Base-by-base conservation (phyloP, 2,329 filamentous ascomycete genomes). In the Beauveria medogensis region DNA sequence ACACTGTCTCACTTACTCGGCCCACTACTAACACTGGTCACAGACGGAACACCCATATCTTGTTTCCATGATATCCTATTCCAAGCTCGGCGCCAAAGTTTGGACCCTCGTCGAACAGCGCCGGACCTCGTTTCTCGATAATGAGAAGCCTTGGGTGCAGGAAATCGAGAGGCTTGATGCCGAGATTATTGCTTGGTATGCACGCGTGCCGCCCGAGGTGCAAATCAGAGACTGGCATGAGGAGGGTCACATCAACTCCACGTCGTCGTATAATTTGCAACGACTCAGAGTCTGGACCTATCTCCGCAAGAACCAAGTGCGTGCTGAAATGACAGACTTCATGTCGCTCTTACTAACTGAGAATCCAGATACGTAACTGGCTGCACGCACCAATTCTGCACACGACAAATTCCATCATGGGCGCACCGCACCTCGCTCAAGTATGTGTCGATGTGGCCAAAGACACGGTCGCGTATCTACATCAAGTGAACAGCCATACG, bases 301-400 rank as follows among this genome's bases (percentile, higher is more conserved):
- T 70, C 78, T 97, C 18, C 85, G 92, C 44, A 84, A 91, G 47
- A 97, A 96, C 68, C 92, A 96, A 70, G 79, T 79, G 61, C 61
- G 74, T 62, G 14, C n/a, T 50, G 2, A 1, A 20, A 37, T 22
- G 12, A 6, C n/a, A 28, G 5, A 18, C 16, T 16, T 8, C 8
- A 22, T 41, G 16, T 41, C 20, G 18, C 64, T 66, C 14, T 69
- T 48, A 58, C 22, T 63, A 43, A 47, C 34, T 14, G 2, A 28
- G 3, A 6, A 30, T 30, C 8, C 3, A 77, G 76, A 90, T 96
- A 75, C 88, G 92, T 5, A 94, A 92, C 62, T 86, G 91, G 71
- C 89, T 97, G 30, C 92, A 95, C 72, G 90, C 91, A 0, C 92
- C 92, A 0, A 87, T 96, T 3, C 77, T 97, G 9, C 91, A 96